These are phyloP conservation scores for Pythium chondricola DNA, from an alignment of 352 stramenopile species.

Conservation along the genomic window DNA sequence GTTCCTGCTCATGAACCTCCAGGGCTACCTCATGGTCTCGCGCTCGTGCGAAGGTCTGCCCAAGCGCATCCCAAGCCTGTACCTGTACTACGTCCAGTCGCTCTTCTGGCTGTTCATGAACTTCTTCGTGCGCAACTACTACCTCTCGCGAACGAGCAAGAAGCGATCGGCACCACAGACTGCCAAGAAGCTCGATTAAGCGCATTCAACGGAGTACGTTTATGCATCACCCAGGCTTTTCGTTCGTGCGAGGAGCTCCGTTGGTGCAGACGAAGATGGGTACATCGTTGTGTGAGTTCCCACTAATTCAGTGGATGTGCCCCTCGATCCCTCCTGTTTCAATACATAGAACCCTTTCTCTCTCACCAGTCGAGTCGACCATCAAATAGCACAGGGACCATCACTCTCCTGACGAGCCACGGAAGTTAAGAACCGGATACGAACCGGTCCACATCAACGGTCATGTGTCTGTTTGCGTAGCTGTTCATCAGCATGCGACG, in stretches of 20 bases:
- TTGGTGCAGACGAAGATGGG: too few relatives aligned
- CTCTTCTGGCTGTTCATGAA: slow-evolving; percentile 92
- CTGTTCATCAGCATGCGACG: too few relatives aligned
- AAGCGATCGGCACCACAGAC: too few relatives aligned
- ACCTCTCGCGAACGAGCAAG: slow-evolving; percentile 75
- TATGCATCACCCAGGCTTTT: too few relatives aligned
- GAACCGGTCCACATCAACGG: neutral
- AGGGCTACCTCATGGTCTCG: slow-evolving; percentile 33
- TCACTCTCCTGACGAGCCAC: neutral
- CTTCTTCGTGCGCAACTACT: slow-evolving; percentile 96
- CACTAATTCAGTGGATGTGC: slow-evolving; percentile 8
- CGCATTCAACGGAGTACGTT: too few relatives aligned
- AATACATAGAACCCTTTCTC: slow-evolving; percentile 14
- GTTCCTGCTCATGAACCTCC: slow-evolving; percentile 70
- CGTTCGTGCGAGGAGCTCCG: too few relatives aligned
- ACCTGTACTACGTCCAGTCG: slow-evolving; percentile 92
- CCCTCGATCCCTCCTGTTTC: slow-evolving; percentile 5
- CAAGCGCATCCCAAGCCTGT: slow-evolving; percentile 53
- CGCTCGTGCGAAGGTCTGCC: slow-evolving; percentile 79
- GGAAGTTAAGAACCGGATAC: neutral
- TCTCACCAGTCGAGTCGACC: slow-evolving; percentile 6
- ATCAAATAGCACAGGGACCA: slow-evolving; percentile 4
- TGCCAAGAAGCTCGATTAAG: slow-evolving; percentile 17
- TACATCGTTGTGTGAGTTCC: slow-evolving; percentile 5
- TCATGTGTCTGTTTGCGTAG: slow-evolving; percentile 11